Conservation (phyloP, 73 alveolate genomes). For the Uronychia binucleata region DNA sequence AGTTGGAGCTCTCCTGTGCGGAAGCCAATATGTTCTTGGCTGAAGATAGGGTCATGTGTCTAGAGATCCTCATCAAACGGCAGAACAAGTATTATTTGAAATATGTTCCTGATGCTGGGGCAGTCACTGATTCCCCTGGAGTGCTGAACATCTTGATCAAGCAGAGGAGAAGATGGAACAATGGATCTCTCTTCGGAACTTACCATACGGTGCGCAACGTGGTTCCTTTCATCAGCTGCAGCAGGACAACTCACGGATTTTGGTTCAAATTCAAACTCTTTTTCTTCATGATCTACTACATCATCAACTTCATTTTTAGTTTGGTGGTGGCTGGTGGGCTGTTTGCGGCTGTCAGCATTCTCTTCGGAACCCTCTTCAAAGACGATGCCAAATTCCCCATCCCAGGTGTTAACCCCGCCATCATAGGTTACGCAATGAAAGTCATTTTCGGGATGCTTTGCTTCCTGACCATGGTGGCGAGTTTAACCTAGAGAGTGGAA, state of each 20-base stretch:
- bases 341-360: constrained; percentile 7
- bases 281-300: constrained; percentile 36
- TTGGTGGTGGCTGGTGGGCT: constrained; percentile 1
- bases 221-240: constrained; percentile 30
- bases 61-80: constrained; percentile 38
- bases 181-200: constrained; percentile 67
- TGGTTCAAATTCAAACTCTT: constrained; percentile 8
- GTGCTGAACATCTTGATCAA: constrained; percentile 32
- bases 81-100: constrained; percentile 5
- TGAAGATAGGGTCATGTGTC: constrained; percentile 73
- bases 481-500: background rate
- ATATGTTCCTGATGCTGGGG: constrained; percentile 56
- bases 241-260: constrained; percentile 30
- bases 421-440: background rate
- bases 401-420: background rate
- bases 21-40: constrained; percentile 66
- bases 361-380: background rate
- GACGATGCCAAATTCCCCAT: background rate
- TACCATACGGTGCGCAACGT: constrained; percentile 31
- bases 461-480: background rate
- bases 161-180: constrained; percentile 73
- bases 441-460: background rate
- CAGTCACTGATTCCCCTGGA: constrained; percentile 68
- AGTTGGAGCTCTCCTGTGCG: constrained; percentile 40
- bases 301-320: constrained; percentile 4